phyloP scores from a whole-genome alignment of 805 yeast species.

The Candida andamanensis region DNA sequence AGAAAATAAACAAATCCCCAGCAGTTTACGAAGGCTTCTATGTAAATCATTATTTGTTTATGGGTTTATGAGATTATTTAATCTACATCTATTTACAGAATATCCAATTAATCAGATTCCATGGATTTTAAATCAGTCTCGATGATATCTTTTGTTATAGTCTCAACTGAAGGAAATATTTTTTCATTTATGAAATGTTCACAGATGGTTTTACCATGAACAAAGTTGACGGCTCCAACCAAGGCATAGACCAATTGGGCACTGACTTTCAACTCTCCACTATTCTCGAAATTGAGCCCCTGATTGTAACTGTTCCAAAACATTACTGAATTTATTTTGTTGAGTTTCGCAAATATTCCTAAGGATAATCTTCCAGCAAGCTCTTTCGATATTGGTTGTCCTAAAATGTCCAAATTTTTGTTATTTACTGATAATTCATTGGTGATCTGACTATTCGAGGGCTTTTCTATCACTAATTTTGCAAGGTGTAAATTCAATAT shows the following conservation, averaged over 20 bases:
- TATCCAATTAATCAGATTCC: too few relatives aligned
- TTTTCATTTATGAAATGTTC: conserved; percentile 53
- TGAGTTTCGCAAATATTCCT: conserved; percentile 47
- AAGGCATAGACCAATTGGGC: conserved; percentile 56
- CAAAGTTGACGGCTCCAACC: conserved; percentile 62
- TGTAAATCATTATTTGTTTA: too few relatives aligned
- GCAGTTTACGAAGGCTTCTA: too few relatives aligned
- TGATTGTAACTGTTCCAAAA: conserved; percentile 60
- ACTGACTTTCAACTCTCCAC: conserved; percentile 54
- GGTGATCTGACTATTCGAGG: conserved; percentile 13
- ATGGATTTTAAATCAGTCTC: conserved; percentile 1
- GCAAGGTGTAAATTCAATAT: conserved; percentile 48
- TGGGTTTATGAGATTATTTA: too few relatives aligned
- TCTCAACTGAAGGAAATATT: conserved; percentile 37
- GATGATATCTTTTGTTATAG: conserved; percentile 28
- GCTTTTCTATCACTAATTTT: conserved; percentile 33
- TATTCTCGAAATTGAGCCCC: conserved; percentile 37
- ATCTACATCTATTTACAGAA: too few relatives aligned
- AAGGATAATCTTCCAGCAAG: conserved; percentile 46
- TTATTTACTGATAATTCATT: conserved; percentile 40
- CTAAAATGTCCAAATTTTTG: conserved; percentile 54
- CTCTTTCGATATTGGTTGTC: conserved; percentile 48
- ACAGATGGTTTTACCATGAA: conserved; percentile 57
- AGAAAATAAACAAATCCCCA: too few relatives aligned
- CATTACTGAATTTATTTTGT: conserved; percentile 46